phyloP scores from a whole-genome alignment of 2,329 filamentous ascomycete genomes.

The Hypoxylon sp. region DNA sequence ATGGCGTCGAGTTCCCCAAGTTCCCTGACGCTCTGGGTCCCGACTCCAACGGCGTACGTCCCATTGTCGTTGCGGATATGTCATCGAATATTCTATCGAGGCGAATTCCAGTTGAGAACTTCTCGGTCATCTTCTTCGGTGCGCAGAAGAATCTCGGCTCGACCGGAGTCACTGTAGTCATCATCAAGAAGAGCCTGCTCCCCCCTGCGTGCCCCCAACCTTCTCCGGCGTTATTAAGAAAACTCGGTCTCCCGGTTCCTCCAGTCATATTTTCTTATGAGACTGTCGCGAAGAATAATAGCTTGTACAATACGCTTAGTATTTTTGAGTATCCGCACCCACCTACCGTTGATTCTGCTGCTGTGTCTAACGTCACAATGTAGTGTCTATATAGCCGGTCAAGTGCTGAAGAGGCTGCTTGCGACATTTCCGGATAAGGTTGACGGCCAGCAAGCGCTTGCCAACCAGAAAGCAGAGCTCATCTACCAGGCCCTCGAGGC shows the following conservation, averaged over 20 bases:
- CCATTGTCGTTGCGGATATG: slow-evolving; percentile 92
- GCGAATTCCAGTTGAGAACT: slow-evolving; percentile 81
- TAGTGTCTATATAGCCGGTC: slow-evolving; percentile 89
- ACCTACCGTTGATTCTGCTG: neutral
- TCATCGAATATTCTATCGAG: slow-evolving; percentile 92
- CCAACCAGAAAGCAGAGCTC: slow-evolving; percentile 79
- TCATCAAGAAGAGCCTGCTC: slow-evolving; percentile 85
- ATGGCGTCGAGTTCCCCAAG: slow-evolving; percentile 88
- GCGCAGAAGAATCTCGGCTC: slow-evolving; percentile 95
- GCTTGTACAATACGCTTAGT: slow-evolving; percentile 93
- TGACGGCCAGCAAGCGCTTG: slow-evolving; percentile 79
- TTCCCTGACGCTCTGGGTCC: slow-evolving; percentile 75
- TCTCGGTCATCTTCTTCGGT: slow-evolving; percentile 88
- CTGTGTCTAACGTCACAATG: slow-evolving; percentile 7
- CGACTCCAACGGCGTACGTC: slow-evolving; percentile 70
- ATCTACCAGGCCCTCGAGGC: slow-evolving; percentile 85
- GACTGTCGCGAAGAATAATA: slow-evolving; percentile 91
- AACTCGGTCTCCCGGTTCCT: slow-evolving; percentile 80
- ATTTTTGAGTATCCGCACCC: slow-evolving; percentile 79
- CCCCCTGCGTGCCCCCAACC: slow-evolving; percentile 76
- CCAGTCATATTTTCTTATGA: slow-evolving; percentile 87
- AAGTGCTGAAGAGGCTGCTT: slow-evolving; percentile 84
- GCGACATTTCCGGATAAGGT: slow-evolving; percentile 76
- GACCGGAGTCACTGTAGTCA: slow-evolving; percentile 86
- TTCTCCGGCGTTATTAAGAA: slow-evolving; percentile 75